phyloP scores from a whole-genome alignment of 805 yeast genomes.

The Candida gorgasii region DNA sequence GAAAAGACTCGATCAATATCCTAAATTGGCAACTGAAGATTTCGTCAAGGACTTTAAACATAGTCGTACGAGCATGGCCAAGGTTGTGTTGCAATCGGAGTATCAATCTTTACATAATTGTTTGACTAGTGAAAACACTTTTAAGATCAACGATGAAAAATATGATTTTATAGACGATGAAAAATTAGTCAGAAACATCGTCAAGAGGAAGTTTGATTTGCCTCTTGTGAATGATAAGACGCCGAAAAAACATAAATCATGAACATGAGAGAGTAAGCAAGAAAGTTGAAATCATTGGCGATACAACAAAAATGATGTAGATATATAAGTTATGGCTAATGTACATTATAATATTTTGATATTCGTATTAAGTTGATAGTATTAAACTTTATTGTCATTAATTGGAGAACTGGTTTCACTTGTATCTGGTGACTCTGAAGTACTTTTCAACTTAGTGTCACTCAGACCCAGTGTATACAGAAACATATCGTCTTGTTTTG shows the following conservation, averaged over 20 bases:
- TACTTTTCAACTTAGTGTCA: not conserved
- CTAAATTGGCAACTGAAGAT: constrained; percentile 31
- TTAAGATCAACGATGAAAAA: constrained; percentile 22
- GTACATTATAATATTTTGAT: not conserved
- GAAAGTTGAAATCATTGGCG: too few species aligned
- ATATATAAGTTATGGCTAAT: too few species aligned
- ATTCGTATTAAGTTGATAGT: too few species aligned
- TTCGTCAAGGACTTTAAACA: constrained; percentile 10
- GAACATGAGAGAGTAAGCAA: too few species aligned
- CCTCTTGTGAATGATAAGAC: constrained; percentile 4
- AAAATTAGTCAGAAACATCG: constrained; percentile 57
- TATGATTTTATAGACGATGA: constrained; percentile 56
- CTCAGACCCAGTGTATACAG: constrained; percentile 1
- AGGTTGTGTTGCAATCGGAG: constrained; percentile 58
- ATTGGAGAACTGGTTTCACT: too few species aligned
- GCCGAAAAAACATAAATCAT: not conserved
- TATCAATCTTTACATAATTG: constrained; percentile 48
- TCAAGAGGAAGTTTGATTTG: constrained; percentile 43
- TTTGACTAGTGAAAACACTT: constrained; percentile 26
- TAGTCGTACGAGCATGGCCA: constrained; percentile 48
- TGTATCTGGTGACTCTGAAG: too few species aligned
- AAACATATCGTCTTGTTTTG: not conserved
- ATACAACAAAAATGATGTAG: too few species aligned
- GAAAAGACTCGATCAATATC: constrained; percentile 49
- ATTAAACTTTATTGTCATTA: too few species aligned